Conservation (phyloP, 177 flowering plant species). For the Tripterygium wilfordii region DNA sequence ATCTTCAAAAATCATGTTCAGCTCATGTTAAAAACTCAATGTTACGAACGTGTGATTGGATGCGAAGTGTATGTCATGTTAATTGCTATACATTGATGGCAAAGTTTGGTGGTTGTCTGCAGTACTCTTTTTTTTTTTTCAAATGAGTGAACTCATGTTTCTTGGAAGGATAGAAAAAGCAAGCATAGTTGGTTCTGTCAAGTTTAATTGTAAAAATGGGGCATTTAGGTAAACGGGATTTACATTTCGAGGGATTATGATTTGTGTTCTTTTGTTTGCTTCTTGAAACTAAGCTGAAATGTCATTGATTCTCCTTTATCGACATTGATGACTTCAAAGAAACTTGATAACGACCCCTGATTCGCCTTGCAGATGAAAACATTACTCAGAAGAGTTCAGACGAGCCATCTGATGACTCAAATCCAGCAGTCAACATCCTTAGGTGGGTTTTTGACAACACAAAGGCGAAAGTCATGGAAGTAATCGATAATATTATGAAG, state of each 20-base stretch:
- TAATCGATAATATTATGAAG: conserved; percentile 27
- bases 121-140: too few species aligned
- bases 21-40: too few species aligned
- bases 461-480: conserved; percentile 28
- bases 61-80: not conserved
- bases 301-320: not conserved
- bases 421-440: conserved; percentile 14
- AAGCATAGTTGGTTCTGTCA: too few species aligned
- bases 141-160: too few species aligned
- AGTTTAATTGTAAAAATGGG: too few species aligned
- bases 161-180: too few species aligned
- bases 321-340: not conserved
- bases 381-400: conserved; percentile 1
- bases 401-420: conserved; percentile 9
- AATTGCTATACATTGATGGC: too few species aligned
- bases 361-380: conserved; percentile 14
- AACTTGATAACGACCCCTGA: too few species aligned
- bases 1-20: not conserved
- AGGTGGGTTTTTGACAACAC: conserved; percentile 32
- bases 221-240: too few species aligned
- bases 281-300: not conserved
- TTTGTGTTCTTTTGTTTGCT: too few species aligned
- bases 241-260: too few species aligned
- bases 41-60: not conserved
- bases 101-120: too few species aligned